A percentile compares a stretch with the other conserved stretches of the same genome.
These are phyloP conservation scores for Hansfordia pulvinata DNA, from an alignment of 2,329 filamentous ascomycete species.

Conservation along the genomic window DNA sequence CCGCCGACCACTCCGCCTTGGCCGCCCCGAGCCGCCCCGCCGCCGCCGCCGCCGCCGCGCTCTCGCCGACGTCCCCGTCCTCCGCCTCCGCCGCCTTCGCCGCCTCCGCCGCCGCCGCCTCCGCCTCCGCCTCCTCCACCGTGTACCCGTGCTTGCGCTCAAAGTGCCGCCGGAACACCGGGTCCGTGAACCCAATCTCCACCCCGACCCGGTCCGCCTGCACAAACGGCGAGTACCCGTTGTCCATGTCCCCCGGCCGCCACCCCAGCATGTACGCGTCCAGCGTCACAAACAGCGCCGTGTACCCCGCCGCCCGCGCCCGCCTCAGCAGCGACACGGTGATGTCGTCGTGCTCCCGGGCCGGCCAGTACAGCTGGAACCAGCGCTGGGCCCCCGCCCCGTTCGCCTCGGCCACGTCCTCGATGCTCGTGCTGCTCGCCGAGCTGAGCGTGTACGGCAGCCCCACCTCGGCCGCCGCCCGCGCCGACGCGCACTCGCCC, in stretches of 20 bases:
- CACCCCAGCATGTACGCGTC: slow-evolving; percentile 29
- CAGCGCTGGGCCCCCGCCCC: slow-evolving; percentile 9
- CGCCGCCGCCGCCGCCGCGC: slow-evolving; percentile 34
- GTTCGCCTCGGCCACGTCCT: slow-evolving; percentile 13
- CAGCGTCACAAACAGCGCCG: slow-evolving; percentile 23
- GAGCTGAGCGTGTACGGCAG: slow-evolving; percentile 14
- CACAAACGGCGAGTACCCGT: too few species aligned
- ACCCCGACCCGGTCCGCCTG: too few species aligned
- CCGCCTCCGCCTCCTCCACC: slow-evolving; percentile 34
- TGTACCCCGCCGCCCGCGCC: slow-evolving; percentile 10
- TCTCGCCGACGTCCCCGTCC: slow-evolving; percentile 25
- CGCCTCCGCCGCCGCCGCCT: slow-evolving; percentile 34
- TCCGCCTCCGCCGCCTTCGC: slow-evolving; percentile 24
- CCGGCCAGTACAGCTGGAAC: slow-evolving; percentile 16
- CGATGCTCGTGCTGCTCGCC: slow-evolving; percentile 12
- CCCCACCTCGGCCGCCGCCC: slow-evolving; percentile 7
- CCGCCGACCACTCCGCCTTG: slow-evolving; percentile 35
- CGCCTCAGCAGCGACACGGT: slow-evolving; percentile 10
- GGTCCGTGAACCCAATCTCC: too few species aligned
- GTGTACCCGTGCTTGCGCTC: slow-evolving; percentile 32
- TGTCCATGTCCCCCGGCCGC: too few species aligned
- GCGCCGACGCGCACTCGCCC: slow-evolving; percentile 10
- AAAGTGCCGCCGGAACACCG: slow-evolving; percentile 13
- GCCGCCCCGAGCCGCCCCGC: slow-evolving; percentile 38
- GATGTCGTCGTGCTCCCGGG: slow-evolving; percentile 9